phyloP scores from a whole-genome alignment of 2,329 filamentous ascomycete genomes.

The Ophiostoma himal-ulmi region DNA sequence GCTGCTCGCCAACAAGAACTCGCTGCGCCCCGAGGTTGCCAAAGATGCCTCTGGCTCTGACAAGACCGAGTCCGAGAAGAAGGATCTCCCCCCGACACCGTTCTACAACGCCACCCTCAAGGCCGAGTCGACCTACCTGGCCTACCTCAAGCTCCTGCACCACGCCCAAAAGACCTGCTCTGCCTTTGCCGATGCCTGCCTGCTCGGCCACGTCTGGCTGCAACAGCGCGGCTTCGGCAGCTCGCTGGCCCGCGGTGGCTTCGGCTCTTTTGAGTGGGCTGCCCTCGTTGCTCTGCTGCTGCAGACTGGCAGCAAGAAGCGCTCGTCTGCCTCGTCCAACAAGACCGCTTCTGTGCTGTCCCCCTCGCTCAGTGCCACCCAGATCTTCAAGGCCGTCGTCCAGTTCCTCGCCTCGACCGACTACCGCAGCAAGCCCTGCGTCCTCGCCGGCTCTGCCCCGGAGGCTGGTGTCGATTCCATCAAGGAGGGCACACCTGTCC shows the following conservation, averaged over 20 bases:
- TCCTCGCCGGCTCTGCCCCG: slow-evolving; percentile 43
- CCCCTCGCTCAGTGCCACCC: slow-evolving; percentile 77
- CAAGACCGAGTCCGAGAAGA: not conserved
- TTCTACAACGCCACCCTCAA: slow-evolving; percentile 87
- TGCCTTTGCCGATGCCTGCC: slow-evolving; percentile 74
- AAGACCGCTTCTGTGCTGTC: slow-evolving; percentile 51
- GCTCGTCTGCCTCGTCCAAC: slow-evolving; percentile 36
- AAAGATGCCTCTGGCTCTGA: slow-evolving; percentile 34
- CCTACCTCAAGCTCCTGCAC: slow-evolving; percentile 71
- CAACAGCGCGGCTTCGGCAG: slow-evolving; percentile 76
- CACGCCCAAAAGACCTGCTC: slow-evolving; percentile 62
- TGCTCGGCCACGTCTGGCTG: slow-evolving; percentile 83
- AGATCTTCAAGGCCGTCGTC: slow-evolving; percentile 90
- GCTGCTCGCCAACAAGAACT: slow-evolving; percentile 62
- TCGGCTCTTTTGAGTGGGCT: slow-evolving; percentile 90
- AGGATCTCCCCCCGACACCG: slow-evolving; percentile 53
- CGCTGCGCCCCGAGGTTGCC: slow-evolving; percentile 56
- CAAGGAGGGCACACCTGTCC: slow-evolving; percentile 53
- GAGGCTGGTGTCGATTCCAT: slow-evolving; percentile 32
- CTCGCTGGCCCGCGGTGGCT: slow-evolving; percentile 67
- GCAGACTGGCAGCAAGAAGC: slow-evolving; percentile 56
- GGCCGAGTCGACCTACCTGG: slow-evolving; percentile 65
- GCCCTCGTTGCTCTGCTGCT: slow-evolving; percentile 73
- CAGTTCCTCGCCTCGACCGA: slow-evolving; percentile 76
- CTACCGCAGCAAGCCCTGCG: slow-evolving; percentile 59